phyloP scores from a whole-genome alignment of 352 stramenopile species.

The Phytophthora megakarya region DNA sequence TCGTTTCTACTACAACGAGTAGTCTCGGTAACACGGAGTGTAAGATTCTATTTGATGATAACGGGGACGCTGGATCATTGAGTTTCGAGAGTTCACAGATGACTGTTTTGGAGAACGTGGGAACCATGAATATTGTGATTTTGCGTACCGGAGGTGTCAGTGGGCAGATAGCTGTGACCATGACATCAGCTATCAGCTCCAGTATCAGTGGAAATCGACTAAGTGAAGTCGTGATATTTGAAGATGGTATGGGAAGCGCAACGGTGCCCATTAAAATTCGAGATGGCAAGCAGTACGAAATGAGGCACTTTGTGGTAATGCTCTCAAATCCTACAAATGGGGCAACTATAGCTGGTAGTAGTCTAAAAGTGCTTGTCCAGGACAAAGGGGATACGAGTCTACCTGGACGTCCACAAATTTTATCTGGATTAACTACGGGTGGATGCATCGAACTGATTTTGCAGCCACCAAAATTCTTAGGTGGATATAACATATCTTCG shows the following conservation, averaged over 20 bases:
- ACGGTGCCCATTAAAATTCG: slow-evolving; percentile 31
- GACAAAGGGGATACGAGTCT: slow-evolving; percentile 53
- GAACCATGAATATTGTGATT: slow-evolving; percentile 14
- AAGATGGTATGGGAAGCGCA: slow-evolving; percentile 14
- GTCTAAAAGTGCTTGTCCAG: slow-evolving; percentile 31
- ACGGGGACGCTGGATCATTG: slow-evolving; percentile 42
- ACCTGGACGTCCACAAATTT: slow-evolving; percentile 30
- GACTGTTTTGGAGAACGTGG: slow-evolving; percentile 24
- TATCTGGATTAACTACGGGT: slow-evolving; percentile 16
- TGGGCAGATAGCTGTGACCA: slow-evolving; percentile 28
- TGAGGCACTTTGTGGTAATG: slow-evolving; percentile 31
- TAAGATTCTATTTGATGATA: slow-evolving; percentile 38
- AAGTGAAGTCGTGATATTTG: slow-evolving; percentile 36
- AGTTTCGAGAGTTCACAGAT: slow-evolving; percentile 24
- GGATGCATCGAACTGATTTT: slow-evolving; percentile 39
- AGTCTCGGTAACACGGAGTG: slow-evolving; percentile 11
- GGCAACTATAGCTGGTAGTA: slow-evolving; percentile 10
- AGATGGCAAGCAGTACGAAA: slow-evolving; percentile 37
- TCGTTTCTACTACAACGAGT: slow-evolving; percentile 27
- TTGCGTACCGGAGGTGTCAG: slow-evolving; percentile 4
- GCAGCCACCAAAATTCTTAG: slow-evolving; percentile 29
- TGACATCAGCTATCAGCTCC: slow-evolving; percentile 42
- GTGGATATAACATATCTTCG: slow-evolving; percentile 14
- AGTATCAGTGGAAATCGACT: slow-evolving; percentile 32
- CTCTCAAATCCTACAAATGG: slow-evolving; percentile 39